Conservation (phyloP, 176 grass and related monocot genomes). For the Dendrocalamus sinicus region DNA sequence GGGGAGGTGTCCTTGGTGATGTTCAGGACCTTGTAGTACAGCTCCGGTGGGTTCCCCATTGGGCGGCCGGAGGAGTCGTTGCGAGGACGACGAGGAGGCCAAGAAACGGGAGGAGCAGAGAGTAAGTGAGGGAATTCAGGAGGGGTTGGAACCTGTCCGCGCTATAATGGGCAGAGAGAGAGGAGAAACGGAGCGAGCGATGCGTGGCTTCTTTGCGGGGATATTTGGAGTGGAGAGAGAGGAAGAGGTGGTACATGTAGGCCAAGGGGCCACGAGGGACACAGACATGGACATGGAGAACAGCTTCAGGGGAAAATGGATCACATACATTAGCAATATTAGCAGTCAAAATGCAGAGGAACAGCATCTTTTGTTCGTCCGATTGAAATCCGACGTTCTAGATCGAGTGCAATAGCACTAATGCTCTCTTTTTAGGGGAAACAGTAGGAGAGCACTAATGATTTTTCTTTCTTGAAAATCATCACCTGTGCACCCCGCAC, state of each 20-base stretch:
- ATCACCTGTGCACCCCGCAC: not conserved
- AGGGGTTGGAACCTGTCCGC: constrained; percentile 15
- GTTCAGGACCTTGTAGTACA: constrained; percentile 72
- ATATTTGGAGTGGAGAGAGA: constrained; percentile 12
- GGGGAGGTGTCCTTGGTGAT: constrained; percentile 63
- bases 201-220: constrained; percentile 52
- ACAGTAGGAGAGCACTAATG: too few species aligned
- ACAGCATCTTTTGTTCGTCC: not conserved
- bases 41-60: constrained; percentile 70
- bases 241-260: constrained; percentile 23
- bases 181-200: constrained; percentile 23
- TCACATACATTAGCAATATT: not conserved
- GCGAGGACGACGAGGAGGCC: constrained; percentile 9
- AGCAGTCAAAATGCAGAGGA: not conserved
- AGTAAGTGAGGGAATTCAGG: constrained; percentile 44
- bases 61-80: not conserved
- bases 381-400: not conserved
- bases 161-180: constrained; percentile 20
- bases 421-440: not conserved
- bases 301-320: not conserved
- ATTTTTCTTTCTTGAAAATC: not conserved
- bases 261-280: constrained; percentile 14
- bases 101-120: not conserved
- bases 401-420: not conserved
- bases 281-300: not conserved